Evolutionary conservation across 225 moss, liverwort and hornwort genomes (phyloP).

Genomic region (Ulota crispa): DNA sequence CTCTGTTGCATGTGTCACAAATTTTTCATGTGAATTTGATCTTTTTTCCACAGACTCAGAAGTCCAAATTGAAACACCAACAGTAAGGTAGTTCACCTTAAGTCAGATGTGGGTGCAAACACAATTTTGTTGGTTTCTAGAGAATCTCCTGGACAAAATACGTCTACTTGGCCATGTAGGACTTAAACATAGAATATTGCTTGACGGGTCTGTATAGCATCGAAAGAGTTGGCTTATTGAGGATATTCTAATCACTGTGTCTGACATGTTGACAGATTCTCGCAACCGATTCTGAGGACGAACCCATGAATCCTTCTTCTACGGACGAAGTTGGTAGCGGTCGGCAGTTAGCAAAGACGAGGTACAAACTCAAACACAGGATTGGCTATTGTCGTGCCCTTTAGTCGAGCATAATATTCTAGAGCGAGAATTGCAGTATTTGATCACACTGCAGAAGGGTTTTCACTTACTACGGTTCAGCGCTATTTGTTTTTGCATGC

Average conservation of each 20-base stretch:
- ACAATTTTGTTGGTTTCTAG: too few relatives aligned
- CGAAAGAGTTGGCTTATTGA: background rate
- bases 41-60: too few relatives aligned
- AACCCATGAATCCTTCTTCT: slow-evolving; percentile 25
- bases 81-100: too few relatives aligned
- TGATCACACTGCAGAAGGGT: slow-evolving; percentile 1
- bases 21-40: too few relatives aligned
- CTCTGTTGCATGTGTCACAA: too few relatives aligned
- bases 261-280: slow-evolving; percentile 28
- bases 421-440: background rate
- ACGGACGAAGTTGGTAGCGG: slow-evolving; percentile 21
- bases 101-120: too few relatives aligned
- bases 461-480: background rate
- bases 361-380: slow-evolving; percentile 15
- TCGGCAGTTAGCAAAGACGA: slow-evolving; percentile 27
- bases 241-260: background rate
- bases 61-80: too few relatives aligned
- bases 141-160: too few relatives aligned
- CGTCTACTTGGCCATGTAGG: too few relatives aligned
- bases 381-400: background rate
- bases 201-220: background rate
- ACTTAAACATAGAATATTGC: background rate
- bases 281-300: slow-evolving; percentile 37
- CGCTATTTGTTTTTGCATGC: background rate
- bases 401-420: background rate